phyloP scores from a whole-genome alignment of 345 rosid species.

The Raphanus raphanistrum region DNA sequence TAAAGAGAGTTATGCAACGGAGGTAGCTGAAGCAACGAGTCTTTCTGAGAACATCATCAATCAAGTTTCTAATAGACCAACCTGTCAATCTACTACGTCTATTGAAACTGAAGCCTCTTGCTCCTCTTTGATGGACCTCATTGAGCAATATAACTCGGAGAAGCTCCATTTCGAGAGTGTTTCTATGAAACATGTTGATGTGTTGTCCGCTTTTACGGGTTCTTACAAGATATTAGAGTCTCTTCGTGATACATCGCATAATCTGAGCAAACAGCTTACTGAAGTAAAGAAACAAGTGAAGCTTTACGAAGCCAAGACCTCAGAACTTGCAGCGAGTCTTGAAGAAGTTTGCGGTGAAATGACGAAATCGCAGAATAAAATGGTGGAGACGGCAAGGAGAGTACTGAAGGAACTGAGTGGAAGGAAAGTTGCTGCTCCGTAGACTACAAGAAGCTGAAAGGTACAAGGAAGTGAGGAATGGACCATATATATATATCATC shows the following conservation, averaged over 20 bases:
- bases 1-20: not conserved
- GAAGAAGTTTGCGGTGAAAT: not conserved
- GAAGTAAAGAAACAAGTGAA: not conserved
- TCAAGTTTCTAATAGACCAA: not conserved
- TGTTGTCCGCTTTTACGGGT: not conserved
- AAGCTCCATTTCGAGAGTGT: not conserved
- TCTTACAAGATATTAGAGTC: not conserved
- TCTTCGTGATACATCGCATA: not conserved
- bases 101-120: not conserved
- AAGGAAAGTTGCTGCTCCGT: not conserved
- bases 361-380: not conserved
- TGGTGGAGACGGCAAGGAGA: not conserved
- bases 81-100: not conserved
- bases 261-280: not conserved
- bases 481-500: not conserved
- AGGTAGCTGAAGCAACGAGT: not conserved
- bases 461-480: not conserved
- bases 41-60: not conserved
- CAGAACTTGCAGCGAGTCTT: not conserved
- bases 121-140: not conserved
- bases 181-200: not conserved
- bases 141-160: not conserved
- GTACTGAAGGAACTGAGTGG: not conserved
- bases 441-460: not conserved
- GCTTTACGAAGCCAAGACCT: not conserved